A percentile compares a stretch with the other conserved stretches of the same genome.
These are phyloP conservation scores for Petunia hybrid DNA, from an alignment of 305 asterid genomes.

Conservation along the genomic window DNA sequence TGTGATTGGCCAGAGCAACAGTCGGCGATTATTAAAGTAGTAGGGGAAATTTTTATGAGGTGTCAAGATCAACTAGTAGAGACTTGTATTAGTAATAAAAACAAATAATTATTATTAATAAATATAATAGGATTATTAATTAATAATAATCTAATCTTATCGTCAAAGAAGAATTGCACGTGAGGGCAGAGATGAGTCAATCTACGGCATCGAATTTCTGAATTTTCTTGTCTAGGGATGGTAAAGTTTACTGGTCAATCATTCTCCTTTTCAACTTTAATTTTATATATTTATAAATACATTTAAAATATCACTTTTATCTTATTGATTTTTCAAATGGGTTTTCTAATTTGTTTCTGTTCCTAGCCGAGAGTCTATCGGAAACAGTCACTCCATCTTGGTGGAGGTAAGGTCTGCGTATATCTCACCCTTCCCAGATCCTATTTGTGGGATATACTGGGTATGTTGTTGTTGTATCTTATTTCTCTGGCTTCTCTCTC, in stretches of 20 bases:
- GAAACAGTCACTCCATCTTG: too few relatives aligned
- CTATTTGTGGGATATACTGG: too few relatives aligned
- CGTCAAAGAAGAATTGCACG: conserved; percentile 49
- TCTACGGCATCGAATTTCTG: conserved; percentile 53
- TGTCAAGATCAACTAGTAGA: conserved; percentile 37
- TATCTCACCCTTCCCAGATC: too few relatives aligned
- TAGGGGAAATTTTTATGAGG: conserved; percentile 16
- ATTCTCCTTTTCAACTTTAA: conserved; percentile 42
- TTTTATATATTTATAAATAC: not conserved
- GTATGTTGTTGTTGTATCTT: too few relatives aligned
- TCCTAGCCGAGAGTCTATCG: too few relatives aligned
- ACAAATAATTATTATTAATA: not conserved
- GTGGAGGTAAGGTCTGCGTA: too few relatives aligned
- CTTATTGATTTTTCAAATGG: not conserved
- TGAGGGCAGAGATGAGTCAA: conserved; percentile 58
- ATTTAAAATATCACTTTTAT: not conserved
- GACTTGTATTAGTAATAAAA: not conserved
- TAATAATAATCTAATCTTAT: conserved; percentile 28
- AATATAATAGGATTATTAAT: not conserved
- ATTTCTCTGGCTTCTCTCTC: too few relatives aligned
- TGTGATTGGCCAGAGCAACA: conserved; percentile 31
- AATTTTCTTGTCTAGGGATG: conserved; percentile 35
- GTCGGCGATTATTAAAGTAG: conserved; percentile 48
- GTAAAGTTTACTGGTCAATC: conserved; percentile 50
- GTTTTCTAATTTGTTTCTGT: too few relatives aligned